A percentile compares a stretch with the other conserved stretches of the same genome.
phyloP scores from a whole-genome alignment of 169 alveolate species.

The Eimeria falciformis region DNA sequence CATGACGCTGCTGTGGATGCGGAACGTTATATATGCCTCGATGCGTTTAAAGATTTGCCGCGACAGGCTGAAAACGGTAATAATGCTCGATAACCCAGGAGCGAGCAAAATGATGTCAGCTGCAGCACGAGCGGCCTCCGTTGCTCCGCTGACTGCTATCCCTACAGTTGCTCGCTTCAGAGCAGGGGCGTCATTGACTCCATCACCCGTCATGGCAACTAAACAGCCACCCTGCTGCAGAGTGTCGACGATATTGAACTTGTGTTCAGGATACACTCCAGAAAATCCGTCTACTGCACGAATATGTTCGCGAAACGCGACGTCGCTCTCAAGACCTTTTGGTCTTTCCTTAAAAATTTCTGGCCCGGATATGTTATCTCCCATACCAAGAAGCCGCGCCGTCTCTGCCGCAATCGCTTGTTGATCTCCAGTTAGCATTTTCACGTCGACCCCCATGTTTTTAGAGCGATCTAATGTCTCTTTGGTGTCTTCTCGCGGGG shows the following conservation, averaged over 20 bases:
- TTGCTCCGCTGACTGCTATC: slow-evolving; percentile 93
- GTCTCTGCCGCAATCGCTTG: slow-evolving; percentile 87
- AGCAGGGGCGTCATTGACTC: slow-evolving; percentile 96
- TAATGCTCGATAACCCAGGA: slow-evolving; percentile 91
- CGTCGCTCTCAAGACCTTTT: slow-evolving; percentile 68
- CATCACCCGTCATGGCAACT: slow-evolving; percentile 96
- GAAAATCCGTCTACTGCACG: slow-evolving; percentile 81
- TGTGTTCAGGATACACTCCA: slow-evolving; percentile 91
- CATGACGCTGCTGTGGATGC: slow-evolving; percentile 79
- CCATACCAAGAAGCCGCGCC: slow-evolving; percentile 84
- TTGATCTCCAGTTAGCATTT: slow-evolving; percentile 94
- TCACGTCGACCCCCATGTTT: slow-evolving; percentile 87
- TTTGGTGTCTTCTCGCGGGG: slow-evolving; percentile 83
- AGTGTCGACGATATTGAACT: slow-evolving; percentile 86
- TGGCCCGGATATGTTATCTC: slow-evolving; percentile 81
- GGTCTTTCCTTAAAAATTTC: slow-evolving; percentile 75
- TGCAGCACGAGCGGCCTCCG: slow-evolving; percentile 93
- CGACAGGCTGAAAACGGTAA: slow-evolving; percentile 88
- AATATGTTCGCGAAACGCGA: slow-evolving; percentile 66
- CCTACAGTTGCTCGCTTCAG: slow-evolving; percentile 94
- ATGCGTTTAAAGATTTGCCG: slow-evolving; percentile 90
- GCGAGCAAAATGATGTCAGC: slow-evolving; percentile 91
- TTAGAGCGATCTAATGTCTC: slow-evolving; percentile 84
- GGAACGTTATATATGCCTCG: slow-evolving; percentile 86
- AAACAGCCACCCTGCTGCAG: slow-evolving; percentile 81